phyloP scores from a whole-genome alignment of 2,329 filamentous ascomycete genomes.

The Neonectria sp. region DNA sequence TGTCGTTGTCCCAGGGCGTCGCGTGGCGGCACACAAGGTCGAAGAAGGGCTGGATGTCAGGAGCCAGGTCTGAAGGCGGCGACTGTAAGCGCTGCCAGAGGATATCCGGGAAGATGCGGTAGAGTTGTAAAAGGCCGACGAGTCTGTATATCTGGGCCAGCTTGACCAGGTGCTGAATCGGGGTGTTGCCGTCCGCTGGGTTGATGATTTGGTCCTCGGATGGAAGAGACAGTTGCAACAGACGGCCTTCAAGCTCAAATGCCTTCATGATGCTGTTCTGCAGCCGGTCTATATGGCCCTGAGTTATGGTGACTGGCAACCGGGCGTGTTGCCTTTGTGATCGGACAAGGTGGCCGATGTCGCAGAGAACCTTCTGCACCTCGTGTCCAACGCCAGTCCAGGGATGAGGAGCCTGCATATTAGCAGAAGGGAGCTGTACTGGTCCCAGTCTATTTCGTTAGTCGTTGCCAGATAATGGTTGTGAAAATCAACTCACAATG shows the following conservation, averaged over 20 bases:
- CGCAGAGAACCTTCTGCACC: conserved; percentile 22
- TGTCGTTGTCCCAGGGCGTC: conserved; percentile 1
- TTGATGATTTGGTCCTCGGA: conserved; percentile 25
- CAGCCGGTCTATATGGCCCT: conserved; percentile 29
- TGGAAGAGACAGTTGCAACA: conserved; percentile 16
- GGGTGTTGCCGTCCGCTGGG: conserved; percentile 29
- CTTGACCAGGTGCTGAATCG: conserved; percentile 27
- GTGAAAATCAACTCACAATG: conserved; percentile 11
- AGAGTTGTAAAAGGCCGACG: conserved; percentile 29
- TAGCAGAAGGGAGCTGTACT: conserved; percentile 2
- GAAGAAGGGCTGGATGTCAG: conserved; percentile 16
- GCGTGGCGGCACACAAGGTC: background rate
- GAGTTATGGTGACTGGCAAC: conserved; percentile 5
- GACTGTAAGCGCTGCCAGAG: conserved; percentile 20
- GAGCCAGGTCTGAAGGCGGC: background rate
- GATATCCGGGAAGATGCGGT: conserved; percentile 34
- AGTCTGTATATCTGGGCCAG: conserved; percentile 29
- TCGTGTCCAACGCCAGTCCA: conserved; percentile 35
- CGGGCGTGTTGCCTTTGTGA: conserved; percentile 28
- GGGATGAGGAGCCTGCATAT: conserved; percentile 27
- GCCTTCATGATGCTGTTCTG: conserved; percentile 26
- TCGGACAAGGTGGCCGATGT: conserved; percentile 30
- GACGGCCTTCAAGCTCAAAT: conserved; percentile 29
- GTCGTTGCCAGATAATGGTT: background rate
- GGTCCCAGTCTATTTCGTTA: conserved; percentile 16